Base-by-base conservation (phyloP, 495 filamentous ascomycete genomes). In the Penicillium antarcticum region DNA sequence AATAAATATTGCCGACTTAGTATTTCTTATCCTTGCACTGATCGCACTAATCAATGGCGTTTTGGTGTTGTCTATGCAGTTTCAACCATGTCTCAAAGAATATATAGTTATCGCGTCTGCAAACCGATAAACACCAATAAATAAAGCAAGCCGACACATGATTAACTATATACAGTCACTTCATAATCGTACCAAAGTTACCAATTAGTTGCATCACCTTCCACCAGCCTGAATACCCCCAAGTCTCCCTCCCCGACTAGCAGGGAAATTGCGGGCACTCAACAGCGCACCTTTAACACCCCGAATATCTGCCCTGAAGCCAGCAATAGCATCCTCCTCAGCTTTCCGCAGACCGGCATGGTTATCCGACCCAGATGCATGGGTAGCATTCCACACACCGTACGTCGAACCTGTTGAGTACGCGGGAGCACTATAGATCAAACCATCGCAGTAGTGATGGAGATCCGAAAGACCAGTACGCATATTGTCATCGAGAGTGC, bases 251-350 rank as follows among this genome's bases (percentile, higher is more conserved):
- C 60, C 68, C 35, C 62, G 60, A 51, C 74, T 67, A 14, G 77
- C 62, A 26, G 82, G 82, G 50, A 85, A 85, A 56, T 83, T 84
- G 53, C 84, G 76, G 14, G 91, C 84, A 74, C 86, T 92, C 63
- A 98, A 60, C 66, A 98, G 72, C 40, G 92, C 86, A 14, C 94
- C 92, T 76, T 98, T 98, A n/a, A 97, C 83, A 55, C 89, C 81
- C 43, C 91, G 75, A 52, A 98, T 96, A 63, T 95, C 89, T 18
- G 85, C 80, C 70, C 87, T 92, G 13, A 95, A 80, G 62, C 76
- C 81, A 23, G 81, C 79, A 51, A 95, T 86, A 55, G 86, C 87
- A 64, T 96, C 92, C 33, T 91, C 79, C 61, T 85, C 81, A 55
- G 70, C 72, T 70, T 80, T 74, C 24, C 45, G 74, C 56, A 60